Evolutionary conservation across 139 green algal species (phyloP), one percentile per base, ranked within the genome.

Genomic region (Haematococcus sp.): DNA sequence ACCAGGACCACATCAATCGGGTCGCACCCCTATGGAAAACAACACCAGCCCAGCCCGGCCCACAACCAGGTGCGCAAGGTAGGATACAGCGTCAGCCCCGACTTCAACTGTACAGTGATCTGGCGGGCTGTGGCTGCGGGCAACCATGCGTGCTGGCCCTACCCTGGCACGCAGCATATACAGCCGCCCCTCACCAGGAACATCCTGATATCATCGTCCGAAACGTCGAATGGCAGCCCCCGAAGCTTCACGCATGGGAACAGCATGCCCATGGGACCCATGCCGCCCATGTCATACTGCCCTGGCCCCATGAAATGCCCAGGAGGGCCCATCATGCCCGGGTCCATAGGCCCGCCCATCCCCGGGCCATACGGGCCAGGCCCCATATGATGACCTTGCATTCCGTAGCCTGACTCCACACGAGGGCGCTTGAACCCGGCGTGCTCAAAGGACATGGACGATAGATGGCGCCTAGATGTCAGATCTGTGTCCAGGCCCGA

Each of bases 201-300:
- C 56, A 91, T 76, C 25, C 79, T 69, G 69, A 95, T 86, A 52
- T 94, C 89, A 40, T 92, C 81, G 64, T 95, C 89, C 46, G 66
- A 80, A 27, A 90, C 87, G 70, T 91, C 84, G 76, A 94, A 95
- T 0, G 91, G 91, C 67, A 96, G 78, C 32, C 91, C 90, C 32
- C 90, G 80, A 20, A 94, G 83, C 61, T 84, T 84, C 27, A 94
- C 84, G 65, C 78, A 89, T 15, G 88, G 83, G 58, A 93, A 92
- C 11, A 43, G 16, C 31, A 7, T 25, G 23, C 27, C 25, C 31
- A 67, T 43, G 63, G 3, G 27, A 1, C 72, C 71, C 56, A 59
- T 31, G 25, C 58, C 61, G 61, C 61, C 61, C 61, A 68, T 68
- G 63, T 25, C 17, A 23, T 58, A 33, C 4, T 35, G 23, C 40